Percentiles rank a stretch among this genome's conserved stretches.
These are phyloP conservation scores for Boletus edulis DNA, from an alignment of 768 basidiomycete genomes.

Conservation along the genomic window DNA sequence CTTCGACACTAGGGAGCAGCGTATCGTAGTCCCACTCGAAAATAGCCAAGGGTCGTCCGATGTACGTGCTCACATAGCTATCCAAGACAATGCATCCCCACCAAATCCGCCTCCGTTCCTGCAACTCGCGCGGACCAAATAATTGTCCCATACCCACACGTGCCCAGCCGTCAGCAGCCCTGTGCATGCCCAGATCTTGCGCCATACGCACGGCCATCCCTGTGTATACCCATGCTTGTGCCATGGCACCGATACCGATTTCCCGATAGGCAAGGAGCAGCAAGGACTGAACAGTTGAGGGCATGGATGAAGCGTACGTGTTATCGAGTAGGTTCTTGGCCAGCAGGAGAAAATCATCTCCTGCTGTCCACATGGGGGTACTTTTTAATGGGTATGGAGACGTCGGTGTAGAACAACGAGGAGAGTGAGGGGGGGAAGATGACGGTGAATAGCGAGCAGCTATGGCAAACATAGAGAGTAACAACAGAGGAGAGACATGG, in stretches of 20 bases:
- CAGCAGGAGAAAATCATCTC: constrained; percentile 65
- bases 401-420: constrained; percentile 32
- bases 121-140: constrained; percentile 60
- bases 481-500: constrained; percentile 61
- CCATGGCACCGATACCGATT: constrained; percentile 87
- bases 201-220: constrained; percentile 94
- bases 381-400: constrained; percentile 41
- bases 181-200: constrained; percentile 83
- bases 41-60: constrained; percentile 74
- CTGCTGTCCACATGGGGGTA: constrained; percentile 76
- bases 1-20: constrained; percentile 55
- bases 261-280: constrained; percentile 83
- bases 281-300: constrained; percentile 76
- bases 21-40: constrained; percentile 79
- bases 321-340: constrained; percentile 67
- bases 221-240: constrained; percentile 80
- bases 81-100: constrained; percentile 78
- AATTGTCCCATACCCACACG: constrained; percentile 53
- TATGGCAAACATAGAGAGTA: constrained; percentile 82
- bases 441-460: constrained; percentile 66
- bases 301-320: constrained; percentile 67
- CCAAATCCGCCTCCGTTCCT: constrained; percentile 74
- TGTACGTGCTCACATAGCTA: constrained; percentile 76
- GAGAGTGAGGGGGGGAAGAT: constrained; percentile 23
- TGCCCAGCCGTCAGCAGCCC: constrained; percentile 77